Evolutionary conservation across 495 filamentous ascomycete species (phyloP).

Genomic region (Aspergillus homomorphus): DNA sequence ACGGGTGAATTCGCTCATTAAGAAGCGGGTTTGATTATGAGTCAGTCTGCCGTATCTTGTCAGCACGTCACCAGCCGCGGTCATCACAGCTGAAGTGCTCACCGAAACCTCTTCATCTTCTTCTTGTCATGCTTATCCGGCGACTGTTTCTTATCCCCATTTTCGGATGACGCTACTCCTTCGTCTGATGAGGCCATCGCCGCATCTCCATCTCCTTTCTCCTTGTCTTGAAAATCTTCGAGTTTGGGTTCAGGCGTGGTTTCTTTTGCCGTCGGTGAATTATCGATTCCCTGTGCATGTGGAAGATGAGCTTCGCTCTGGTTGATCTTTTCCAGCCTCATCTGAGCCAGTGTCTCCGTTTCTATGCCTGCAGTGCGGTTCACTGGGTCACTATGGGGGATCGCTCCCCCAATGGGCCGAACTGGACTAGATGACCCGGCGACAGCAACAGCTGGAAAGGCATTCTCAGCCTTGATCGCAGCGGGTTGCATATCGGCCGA

Average conservation of each 20-base stretch:
- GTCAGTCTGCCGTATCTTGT: slow-evolving; percentile 63
- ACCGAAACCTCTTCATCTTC: slow-evolving; percentile 97
- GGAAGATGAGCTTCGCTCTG: slow-evolving; percentile 20
- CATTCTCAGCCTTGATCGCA: slow-evolving; percentile 37
- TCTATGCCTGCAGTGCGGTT: slow-evolving; percentile 11
- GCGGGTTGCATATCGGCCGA: slow-evolving; percentile 33
- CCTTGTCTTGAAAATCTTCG: slow-evolving; percentile 20
- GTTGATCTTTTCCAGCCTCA: slow-evolving; percentile 19
- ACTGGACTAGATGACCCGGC: slow-evolving; percentile 15
- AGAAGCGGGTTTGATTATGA: slow-evolving; percentile 91
- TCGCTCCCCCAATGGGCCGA: slow-evolving; percentile 24
- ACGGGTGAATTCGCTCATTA: slow-evolving; percentile 96
- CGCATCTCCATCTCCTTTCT: slow-evolving; percentile 22
- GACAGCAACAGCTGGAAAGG: slow-evolving; percentile 25
- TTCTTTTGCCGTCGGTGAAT: slow-evolving; percentile 18
- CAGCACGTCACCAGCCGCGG: background rate
- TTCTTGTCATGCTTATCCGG: slow-evolving; percentile 62
- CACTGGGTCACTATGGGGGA: slow-evolving; percentile 7
- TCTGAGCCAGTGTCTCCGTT: slow-evolving; percentile 12
- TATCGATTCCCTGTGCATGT: slow-evolving; percentile 17
- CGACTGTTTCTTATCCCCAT: slow-evolving; percentile 27
- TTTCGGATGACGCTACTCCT: slow-evolving; percentile 25
- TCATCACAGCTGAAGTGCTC: slow-evolving; percentile 24
- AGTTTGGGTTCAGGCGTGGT: slow-evolving; percentile 19
- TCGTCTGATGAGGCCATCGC: slow-evolving; percentile 36